These are phyloP conservation scores for Vitis cinerea DNA, from an alignment of 164 flowering plant genomes.

Conservation along the genomic window DNA sequence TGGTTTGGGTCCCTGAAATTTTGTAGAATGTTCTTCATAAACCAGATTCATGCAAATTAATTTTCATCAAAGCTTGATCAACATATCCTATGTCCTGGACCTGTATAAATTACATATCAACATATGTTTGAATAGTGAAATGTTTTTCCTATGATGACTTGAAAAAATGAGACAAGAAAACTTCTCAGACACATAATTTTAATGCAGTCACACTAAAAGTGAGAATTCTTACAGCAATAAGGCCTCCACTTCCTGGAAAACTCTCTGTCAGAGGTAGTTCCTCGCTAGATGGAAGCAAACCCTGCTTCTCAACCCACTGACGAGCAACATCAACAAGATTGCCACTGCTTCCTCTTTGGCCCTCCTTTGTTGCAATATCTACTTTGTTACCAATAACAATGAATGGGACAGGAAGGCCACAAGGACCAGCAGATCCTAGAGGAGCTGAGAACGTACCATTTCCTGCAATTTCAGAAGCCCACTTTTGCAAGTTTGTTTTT, in stretches of 20 bases:
- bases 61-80: too few relatives aligned
- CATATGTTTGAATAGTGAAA: too few relatives aligned
- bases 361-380: conserved; percentile 82
- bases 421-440: conserved; percentile 79
- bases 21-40: too few relatives aligned
- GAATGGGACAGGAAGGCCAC: conserved; percentile 94
- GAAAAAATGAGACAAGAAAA: too few relatives aligned
- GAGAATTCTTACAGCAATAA: conserved; percentile 59
- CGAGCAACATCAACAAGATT: conserved; percentile 96
- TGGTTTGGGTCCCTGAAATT: too few relatives aligned
- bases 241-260: conserved; percentile 79
- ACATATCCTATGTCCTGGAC: too few relatives aligned
- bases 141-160: too few relatives aligned
- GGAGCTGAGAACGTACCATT: conserved; percentile 93
- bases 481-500: conserved; percentile 83
- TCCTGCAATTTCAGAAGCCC: conserved; percentile 89
- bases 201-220: not conserved
- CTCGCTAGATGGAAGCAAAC: conserved; percentile 85
- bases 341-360: conserved; percentile 82
- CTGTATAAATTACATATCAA: too few relatives aligned
- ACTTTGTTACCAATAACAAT: conserved; percentile 93
- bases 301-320: conserved; percentile 98
- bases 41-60: too few relatives aligned
- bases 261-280: conserved; percentile 85
- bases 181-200: too few relatives aligned